Conservation (phyloP, 371 early-diverging fungal species). For the Mucor piriformis region DNA sequence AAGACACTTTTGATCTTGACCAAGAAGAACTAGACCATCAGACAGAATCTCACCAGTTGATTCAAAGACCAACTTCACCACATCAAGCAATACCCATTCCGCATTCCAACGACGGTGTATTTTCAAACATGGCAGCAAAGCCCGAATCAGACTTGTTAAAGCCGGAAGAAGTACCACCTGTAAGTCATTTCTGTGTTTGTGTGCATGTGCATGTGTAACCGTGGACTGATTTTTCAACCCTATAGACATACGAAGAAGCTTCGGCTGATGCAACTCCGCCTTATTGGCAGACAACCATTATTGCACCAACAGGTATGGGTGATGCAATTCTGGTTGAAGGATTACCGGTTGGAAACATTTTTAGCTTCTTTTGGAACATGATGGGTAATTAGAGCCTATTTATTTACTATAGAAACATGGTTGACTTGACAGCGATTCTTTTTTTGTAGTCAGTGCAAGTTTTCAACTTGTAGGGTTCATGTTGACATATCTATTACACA, state of each 20-base stretch:
- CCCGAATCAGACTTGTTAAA: slow-evolving; percentile 48
- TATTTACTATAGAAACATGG: too few relatives aligned
- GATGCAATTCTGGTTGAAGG: slow-evolving; percentile 67
- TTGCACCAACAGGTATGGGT: slow-evolving; percentile 58
- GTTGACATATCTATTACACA: slow-evolving; percentile 69
- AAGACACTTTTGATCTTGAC: slow-evolving; percentile 29
- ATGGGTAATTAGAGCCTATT: slow-evolving; percentile 40
- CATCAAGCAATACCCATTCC: neutral
- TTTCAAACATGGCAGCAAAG: slow-evolving; percentile 63
- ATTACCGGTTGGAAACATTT: slow-evolving; percentile 63
- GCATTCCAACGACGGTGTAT: slow-evolving; percentile 59
- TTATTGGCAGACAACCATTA: slow-evolving; percentile 64
- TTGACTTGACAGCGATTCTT: too few relatives aligned
- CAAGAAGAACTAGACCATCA: slow-evolving; percentile 14
- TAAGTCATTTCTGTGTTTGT: too few relatives aligned
- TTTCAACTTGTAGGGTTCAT: slow-evolving; percentile 77
- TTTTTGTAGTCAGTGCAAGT: slow-evolving; percentile 67
- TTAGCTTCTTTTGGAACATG: slow-evolving; percentile 65
- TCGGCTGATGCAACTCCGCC: slow-evolving; percentile 66
- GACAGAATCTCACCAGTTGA: slow-evolving; percentile 2
- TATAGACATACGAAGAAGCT: slow-evolving; percentile 65
- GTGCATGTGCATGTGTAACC: too few relatives aligned
- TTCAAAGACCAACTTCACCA: neutral
- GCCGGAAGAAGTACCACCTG: slow-evolving; percentile 46
- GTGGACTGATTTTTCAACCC: too few relatives aligned